Base-by-base conservation (phyloP, 2,329 filamentous ascomycete genomes). In the Zasmidium cellare region DNA sequence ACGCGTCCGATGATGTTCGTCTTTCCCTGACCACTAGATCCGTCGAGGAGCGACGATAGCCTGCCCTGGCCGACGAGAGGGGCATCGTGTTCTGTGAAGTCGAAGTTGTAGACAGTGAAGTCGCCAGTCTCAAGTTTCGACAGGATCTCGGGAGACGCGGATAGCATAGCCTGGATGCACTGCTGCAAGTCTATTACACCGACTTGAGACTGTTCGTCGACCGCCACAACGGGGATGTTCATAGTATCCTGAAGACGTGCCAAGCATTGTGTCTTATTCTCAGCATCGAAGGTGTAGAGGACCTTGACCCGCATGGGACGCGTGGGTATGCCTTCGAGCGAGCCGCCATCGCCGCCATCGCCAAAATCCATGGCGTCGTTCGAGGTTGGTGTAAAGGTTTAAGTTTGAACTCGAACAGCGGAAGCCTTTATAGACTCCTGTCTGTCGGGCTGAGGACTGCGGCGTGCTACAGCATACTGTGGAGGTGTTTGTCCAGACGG, bases 91-190 rank as follows among this genome's bases (percentile, higher is more conserved):
- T 99, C 94, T 12, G 94, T 97, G 74, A 93, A 97, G 75, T 99
- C 94, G 78, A 91, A 91, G 25, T 93, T 92, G 76, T 99, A 99
- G 56, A 99, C 87, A n/a, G 92, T 94, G 76, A 94, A 99, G 77
- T 99, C 92, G 24, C 69, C 69, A 74, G 84, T 77, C 76, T 88
- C 82, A 59, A 88, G 72, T 79, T 88, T 80, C 71, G 85, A 84
- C 48, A 92, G 79, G 47, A 99, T 83, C 76, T 99, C 94, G 38
- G 94, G 94, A 72, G 94, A 97, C 53, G 85, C 84, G 50, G 81
- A 77, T 23, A 86, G 82, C 66, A 99, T 88, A 56, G 92, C 90
- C 72, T 93, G 87, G 47, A 97, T 85, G 75, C 94, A 97, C 61
- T 88, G 88, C 65, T 88, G 88, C 54, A 97, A 81, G 74, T 97